phyloP scores from a whole-genome alignment of 179 eudicot species.

The Silene coronaria region DNA sequence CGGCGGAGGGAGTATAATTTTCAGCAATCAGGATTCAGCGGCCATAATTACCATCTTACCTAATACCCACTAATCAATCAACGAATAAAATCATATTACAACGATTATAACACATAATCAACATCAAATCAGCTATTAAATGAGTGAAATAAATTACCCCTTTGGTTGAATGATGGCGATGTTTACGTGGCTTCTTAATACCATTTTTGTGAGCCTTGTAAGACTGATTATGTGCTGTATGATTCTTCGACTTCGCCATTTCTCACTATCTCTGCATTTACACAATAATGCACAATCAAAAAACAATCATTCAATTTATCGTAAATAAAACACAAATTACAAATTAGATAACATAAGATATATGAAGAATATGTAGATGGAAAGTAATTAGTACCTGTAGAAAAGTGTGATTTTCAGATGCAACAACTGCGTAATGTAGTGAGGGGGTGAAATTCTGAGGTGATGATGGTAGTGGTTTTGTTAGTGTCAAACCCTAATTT shows the following conservation, averaged over 20 bases:
- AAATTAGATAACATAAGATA: neutral
- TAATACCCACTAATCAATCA: too few species aligned
- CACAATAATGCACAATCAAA: neutral
- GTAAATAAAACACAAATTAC: too few species aligned
- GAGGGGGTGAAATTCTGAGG: neutral
- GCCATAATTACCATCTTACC: too few species aligned
- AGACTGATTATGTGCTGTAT: constrained; percentile 93
- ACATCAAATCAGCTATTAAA: neutral
- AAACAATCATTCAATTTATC: neutral
- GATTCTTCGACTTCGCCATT: constrained; percentile 97
- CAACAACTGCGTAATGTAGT: neutral
- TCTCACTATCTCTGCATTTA: constrained; percentile 10
- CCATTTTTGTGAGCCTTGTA: constrained; percentile 84
- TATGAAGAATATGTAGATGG: neutral
- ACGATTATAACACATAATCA: neutral
- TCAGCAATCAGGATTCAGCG: too few species aligned
- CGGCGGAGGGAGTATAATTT: too few species aligned
- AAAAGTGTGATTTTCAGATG: neutral
- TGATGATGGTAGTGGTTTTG: neutral
- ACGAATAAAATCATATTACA: neutral
- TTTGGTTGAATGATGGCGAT: constrained; percentile 76
- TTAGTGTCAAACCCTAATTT: neutral
- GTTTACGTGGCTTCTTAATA: constrained; percentile 77
- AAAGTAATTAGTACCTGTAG: neutral
- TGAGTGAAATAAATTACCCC: constrained; percentile 42